Evolutionary conservation across 352 stramenopile genomes (phyloP), one percentile per base, ranked within the genome.

Genomic region (Pythium insidiosum): DNA sequence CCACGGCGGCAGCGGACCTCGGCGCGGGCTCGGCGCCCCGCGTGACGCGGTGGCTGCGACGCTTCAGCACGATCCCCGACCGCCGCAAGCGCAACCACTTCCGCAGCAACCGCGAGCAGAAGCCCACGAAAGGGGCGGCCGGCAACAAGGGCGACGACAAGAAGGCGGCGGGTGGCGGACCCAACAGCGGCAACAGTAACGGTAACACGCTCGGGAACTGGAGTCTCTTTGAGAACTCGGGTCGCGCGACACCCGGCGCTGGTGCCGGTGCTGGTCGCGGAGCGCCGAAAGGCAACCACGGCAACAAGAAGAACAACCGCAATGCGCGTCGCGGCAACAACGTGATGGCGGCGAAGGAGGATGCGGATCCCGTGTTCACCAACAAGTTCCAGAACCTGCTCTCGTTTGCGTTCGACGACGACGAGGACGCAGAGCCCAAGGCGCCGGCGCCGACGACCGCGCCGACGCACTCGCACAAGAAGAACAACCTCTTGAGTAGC

Each of bases 361-460:
- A 38, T 19, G 45, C 73, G 33, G 39, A 22, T 13, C 57, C 61
- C 4, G 68, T 85, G 34, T 86, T 85, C 44, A 87, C 77, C 18
- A 85, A 89, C 66, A 87, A 89, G 56, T 89, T 89, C 41, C 73
- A 87, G 60, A 89, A 89, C 57, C 48, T 89, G 41, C 47, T 89
- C 41, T 87, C 69, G 38, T 84, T 87, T 47, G 71, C 73, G 12
- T 74, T 84, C 16, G 70, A 85, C 10, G 65, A 78, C 10, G 59
- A 58, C 10, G 68, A 79, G 5, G 53, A 61, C 39, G 53, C 50
- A 35, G 23, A 24, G 3, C 7, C 29, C 15, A 57, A 42, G 43
- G 36, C 4, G 26, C 33, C 12, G 26, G 24, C 20, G 33, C 31
- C 19, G 1, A 43, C 28, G 9, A 33, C 28, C 9, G 28, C 9